phyloP scores from a whole-genome alignment of 2,329 filamentous ascomycete genomes.

The Alternaria alternata region DNA sequence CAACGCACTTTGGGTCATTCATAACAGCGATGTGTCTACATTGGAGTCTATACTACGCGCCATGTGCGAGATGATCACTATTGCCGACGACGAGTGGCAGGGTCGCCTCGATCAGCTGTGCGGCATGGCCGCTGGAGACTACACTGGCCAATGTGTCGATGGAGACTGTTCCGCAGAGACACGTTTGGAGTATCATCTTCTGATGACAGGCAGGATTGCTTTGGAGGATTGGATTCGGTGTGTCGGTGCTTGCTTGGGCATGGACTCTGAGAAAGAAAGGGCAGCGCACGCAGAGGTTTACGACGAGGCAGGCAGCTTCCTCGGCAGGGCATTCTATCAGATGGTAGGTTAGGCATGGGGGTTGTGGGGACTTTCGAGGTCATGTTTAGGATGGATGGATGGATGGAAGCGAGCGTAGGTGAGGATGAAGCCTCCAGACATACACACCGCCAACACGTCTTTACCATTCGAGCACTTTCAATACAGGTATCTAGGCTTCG shows the following conservation, averaged over 20 bases:
- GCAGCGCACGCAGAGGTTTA: slow-evolving; percentile 15
- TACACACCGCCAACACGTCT: not conserved
- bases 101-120: slow-evolving; percentile 18
- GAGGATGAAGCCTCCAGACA: not conserved
- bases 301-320: slow-evolving; percentile 23
- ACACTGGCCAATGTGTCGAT: slow-evolving; percentile 17
- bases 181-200: slow-evolving; percentile 28
- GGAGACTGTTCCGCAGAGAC: slow-evolving; percentile 21
- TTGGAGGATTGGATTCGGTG: slow-evolving; percentile 23
- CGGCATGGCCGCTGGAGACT: slow-evolving; percentile 1
- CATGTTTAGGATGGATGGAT: too few species aligned
- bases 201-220: slow-evolving; percentile 21
- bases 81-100: slow-evolving; percentile 21
- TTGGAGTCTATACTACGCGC: slow-evolving; percentile 23
- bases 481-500: not conserved
- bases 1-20: slow-evolving; percentile 19
- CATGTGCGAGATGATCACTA: slow-evolving; percentile 24
- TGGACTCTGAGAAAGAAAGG: slow-evolving; percentile 21
- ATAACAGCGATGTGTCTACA: not conserved
- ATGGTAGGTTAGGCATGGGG: not conserved
- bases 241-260: slow-evolving; percentile 16
- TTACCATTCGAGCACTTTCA: not conserved
- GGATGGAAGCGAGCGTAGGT: not conserved
- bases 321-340: slow-evolving; percentile 17
- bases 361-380: not conserved